Percentiles rank a stretch among this genome's conserved stretches.
phyloP scores from a whole-genome alignment of 2,329 filamentous ascomycete genomes.

The Didymella sp. region DNA sequence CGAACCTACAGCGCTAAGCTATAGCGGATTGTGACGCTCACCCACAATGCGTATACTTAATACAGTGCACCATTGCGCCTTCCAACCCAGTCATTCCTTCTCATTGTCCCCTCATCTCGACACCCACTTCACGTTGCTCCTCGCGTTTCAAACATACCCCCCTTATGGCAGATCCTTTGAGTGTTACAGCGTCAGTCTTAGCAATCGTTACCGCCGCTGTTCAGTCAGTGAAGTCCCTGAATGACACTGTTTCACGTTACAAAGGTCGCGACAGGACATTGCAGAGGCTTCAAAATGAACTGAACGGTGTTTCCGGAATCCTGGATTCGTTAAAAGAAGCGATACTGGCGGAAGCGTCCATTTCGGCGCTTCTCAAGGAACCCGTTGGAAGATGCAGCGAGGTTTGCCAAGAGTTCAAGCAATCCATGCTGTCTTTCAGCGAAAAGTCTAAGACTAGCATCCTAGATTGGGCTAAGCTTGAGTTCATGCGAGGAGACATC shows the following conservation, averaged over 20 bases:
- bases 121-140: too few relatives aligned
- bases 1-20: too few relatives aligned
- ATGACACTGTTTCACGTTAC: constrained; percentile 16
- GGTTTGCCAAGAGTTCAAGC: constrained; percentile 15
- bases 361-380: constrained; percentile 6
- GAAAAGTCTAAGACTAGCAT: constrained; percentile 14
- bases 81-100: too few relatives aligned
- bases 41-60: too few relatives aligned
- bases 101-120: too few relatives aligned
- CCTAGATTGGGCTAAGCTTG: constrained; percentile 16
- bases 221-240: constrained; percentile 12
- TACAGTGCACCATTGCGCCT: too few relatives aligned
- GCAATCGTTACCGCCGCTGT: constrained; percentile 8
- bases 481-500: constrained; percentile 20
- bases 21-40: too few relatives aligned
- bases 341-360: constrained; percentile 3
- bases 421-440: constrained; percentile 11
- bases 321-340: constrained; percentile 11
- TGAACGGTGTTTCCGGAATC: background rate
- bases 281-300: constrained; percentile 14
- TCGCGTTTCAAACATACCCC: too few relatives aligned
- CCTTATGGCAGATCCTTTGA: constrained; percentile 19
- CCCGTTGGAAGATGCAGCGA: constrained; percentile 13
- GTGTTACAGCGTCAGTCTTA: constrained; percentile 9
- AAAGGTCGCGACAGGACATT: constrained; percentile 19